Base-by-base conservation (phyloP, 352 stramenopile species). In the Globisporangium emineosum region DNA sequence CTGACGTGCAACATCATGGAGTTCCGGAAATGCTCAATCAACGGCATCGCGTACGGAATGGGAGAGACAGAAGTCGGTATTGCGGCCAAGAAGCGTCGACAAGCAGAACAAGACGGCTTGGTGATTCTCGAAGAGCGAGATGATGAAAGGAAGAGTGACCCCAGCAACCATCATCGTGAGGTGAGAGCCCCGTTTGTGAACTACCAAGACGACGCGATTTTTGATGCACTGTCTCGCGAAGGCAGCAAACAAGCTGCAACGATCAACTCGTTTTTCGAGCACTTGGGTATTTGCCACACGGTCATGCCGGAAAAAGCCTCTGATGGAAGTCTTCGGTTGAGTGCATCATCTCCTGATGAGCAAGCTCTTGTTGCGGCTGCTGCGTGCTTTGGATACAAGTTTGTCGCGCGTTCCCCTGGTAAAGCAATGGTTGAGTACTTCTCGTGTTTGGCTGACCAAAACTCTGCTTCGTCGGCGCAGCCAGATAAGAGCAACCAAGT, bases 1-100 rank as follows among this genome's bases (percentile, higher is more conserved):
- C 68, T 98, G 29, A 98, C 96, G 51, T 94, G 91, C 62, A 98
- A 98, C 71, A 83, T 98, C 30, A 98, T 98, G 96, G 88, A 98
- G 68, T 99, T 99, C 71, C 97, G 98, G 53, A 96, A 97, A 60
- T 98, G 92, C 70, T 96, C 90, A 30, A 96, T 99, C 54, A 95
- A 98, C 67, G 94, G 93, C 37, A 77, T 97, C 23, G 72, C 90
- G 25, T 99, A 98, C 73, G 97, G 96, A 2, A 73, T 91, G 32
- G 89, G 90, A 1, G 88, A 94, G 60, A 97, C 90, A 0, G 87
- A 96, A 65, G 81, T 96, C 4, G 89, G 90, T 4, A 80, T 90
- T 33, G 82, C 81, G 0, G 88, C 86, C 23, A 85, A 81, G 57
- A 88, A 87, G 57, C 73, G 81, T 0, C 79, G 77, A 17, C 69